Conservation (phyloP, 2,329 filamentous ascomycete genomes). For the Penicillium sp. region DNA sequence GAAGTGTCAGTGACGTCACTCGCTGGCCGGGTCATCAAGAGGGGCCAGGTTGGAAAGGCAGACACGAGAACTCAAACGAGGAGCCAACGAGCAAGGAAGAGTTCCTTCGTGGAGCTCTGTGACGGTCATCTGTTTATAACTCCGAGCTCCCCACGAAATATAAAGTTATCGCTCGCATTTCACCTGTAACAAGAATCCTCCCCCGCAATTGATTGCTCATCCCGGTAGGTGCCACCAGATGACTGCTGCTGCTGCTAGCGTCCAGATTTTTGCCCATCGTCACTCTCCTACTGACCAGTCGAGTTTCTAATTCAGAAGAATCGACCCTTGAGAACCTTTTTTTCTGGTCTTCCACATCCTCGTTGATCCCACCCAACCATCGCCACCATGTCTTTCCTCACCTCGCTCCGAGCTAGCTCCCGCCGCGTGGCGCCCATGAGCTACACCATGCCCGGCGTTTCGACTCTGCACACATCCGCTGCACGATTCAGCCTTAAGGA, state of each 20-base stretch:
- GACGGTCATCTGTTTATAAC: neutral
- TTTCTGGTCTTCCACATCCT: neutral
- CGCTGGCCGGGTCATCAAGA: neutral
- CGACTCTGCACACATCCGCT: slow-evolving; percentile 28
- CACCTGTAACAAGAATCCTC: too few relatives aligned
- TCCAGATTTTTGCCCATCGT: too few relatives aligned
- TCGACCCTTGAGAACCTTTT: neutral
- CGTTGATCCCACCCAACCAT: neutral
- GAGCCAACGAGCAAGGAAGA: neutral
- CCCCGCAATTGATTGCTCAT: too few relatives aligned
- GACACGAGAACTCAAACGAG: neutral
- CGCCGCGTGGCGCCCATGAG: slow-evolving; percentile 19
- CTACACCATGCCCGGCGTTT: slow-evolving; percentile 8
- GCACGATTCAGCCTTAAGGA: slow-evolving; percentile 28
- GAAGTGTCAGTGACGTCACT: slow-evolving; percentile 16
- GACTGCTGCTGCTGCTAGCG: too few relatives aligned
- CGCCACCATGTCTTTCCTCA: slow-evolving; percentile 33
- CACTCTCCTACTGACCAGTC: too few relatives aligned
- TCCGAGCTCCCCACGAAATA: too few relatives aligned
- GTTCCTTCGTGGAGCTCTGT: neutral
- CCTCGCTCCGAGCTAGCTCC: slow-evolving; percentile 21
- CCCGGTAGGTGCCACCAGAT: too few relatives aligned
- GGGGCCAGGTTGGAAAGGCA: neutral
- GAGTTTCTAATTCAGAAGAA: neutral
- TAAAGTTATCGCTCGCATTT: too few relatives aligned